Base-by-base conservation (phyloP, 495 filamentous ascomycete genomes). In the Penicillium manginii region DNA sequence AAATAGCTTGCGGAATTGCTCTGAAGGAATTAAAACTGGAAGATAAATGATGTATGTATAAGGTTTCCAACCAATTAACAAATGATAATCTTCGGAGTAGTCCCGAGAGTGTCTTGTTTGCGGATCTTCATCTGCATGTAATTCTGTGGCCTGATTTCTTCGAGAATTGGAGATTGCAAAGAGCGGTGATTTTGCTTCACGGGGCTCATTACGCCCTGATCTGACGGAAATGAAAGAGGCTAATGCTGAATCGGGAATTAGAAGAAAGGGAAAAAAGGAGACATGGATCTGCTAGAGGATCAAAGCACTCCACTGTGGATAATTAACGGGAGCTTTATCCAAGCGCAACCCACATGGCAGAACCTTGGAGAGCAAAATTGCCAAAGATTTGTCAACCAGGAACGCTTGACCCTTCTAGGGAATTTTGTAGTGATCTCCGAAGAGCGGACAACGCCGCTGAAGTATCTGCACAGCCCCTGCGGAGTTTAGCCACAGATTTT, bases 331-430 rank as follows among this genome's bases (percentile, higher is more conserved):
- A 53, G 31, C 50, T 39, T 53, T 17, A 12, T 15, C 32, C 26
- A 51, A 31, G 29, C n/a, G 10, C 10, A 42, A 43, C 52, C 59
- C 59, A 57, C 59, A 47, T 42, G 46, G 59, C 37, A 52, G 31
- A 49, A 3, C 50, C 37, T 47, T 45, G 33, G 32, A 21, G 39
- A 19, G 29, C 22, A 53, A 8, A 8, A 37, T 37, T 14, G 18
- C 33, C n/a, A 46, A 18, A 26, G 39, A 57, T 50, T 61, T 57
- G 54, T 54, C 50, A 57, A 40, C n/a, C 35, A 47, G 33, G 14
- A 54, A 8, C n/a, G 35, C 48, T 50, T 50, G 3, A 50, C 26
- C 48, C 1, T 32, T 31, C 17, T 19, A 17, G 18, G 48, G 8
- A 23, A 18, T 19, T 19, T 35, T 5, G 15, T 11, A 15, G 11